A percentile compares a stretch with the other conserved stretches of the same genome.
Conservation (phyloP, 208 protist species). For the Crithidia sp. region DNA sequence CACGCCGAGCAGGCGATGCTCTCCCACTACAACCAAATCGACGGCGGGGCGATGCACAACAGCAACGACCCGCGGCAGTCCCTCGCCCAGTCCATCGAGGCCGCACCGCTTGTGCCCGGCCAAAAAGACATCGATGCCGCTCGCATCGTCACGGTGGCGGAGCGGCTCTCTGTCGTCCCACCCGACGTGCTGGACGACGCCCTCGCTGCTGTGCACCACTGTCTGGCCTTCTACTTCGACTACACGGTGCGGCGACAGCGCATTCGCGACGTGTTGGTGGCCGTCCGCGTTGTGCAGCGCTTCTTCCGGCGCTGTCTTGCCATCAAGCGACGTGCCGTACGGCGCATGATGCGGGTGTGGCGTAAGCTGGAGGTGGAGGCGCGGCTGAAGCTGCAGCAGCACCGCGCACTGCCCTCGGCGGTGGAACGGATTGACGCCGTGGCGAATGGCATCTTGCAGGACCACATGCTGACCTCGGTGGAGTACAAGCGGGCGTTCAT, state of each 20-base stretch:
- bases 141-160: constrained; percentile 5
- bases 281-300: constrained; percentile 59
- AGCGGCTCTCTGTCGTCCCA: constrained; percentile 18
- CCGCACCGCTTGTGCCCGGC: not conserved
- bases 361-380: constrained; percentile 67
- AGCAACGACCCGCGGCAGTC: not conserved
- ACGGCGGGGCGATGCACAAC: not conserved
- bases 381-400: constrained; percentile 61
- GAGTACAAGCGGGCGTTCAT: constrained; percentile 74
- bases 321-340: constrained; percentile 60
- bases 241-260: constrained; percentile 17
- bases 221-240: constrained; percentile 38
- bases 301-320: constrained; percentile 72
- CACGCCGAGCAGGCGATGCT: not conserved
- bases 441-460: constrained; percentile 74
- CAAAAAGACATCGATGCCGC: not conserved
- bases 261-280: constrained; percentile 33
- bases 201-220: constrained; percentile 10
- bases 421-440: constrained; percentile 66
- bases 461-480: constrained; percentile 79
- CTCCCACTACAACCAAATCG: not conserved
- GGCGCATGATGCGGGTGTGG: constrained; percentile 71
- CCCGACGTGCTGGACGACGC: constrained; percentile 28
- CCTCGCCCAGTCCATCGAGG: not conserved
- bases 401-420: constrained; percentile 48